Evolutionary conservation across 148 eudicot species (phyloP), one percentile per base, ranked within the genome.

Genomic region (Arctostaphylos glauca): DNA sequence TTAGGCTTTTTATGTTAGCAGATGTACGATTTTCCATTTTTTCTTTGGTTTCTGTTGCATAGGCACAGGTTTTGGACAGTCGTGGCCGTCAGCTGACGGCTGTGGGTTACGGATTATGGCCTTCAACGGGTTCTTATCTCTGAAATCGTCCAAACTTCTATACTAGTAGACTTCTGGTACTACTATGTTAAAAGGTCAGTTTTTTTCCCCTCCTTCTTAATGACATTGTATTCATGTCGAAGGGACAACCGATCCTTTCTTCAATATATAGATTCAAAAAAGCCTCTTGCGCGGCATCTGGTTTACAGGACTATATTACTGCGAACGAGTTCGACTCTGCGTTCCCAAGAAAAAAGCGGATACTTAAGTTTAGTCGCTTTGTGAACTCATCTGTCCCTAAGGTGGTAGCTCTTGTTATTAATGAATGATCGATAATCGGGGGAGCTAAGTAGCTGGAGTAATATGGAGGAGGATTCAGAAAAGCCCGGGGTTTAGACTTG

Each of bases 101-200:
- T 70, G 70, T 93, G 84, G 98, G 98, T 80, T 90, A 92, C 48
- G 97, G 98, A 21, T 84, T 96, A 52, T 94, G 98, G 98, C 98
- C 96, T 76, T 89, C 97, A 2, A 92, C 92, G 89, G 60, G 98
- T 96, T 94, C 84, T 96, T 94, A 83, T 96, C 94, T 44, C 91
- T 96, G 47, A 88, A 94, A 91, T 93, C 98, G 98, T 96, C 4
- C 10, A 59, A 53, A 53, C 38, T 31, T 31, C 1, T 1, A 31
- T 31, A 31, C 38, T 31, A 31, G 12, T 41, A 19, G 98, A 96
- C 79, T 96, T 96, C 79, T 96, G 98, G 85, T 96, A 96, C 84
- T 96, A 96, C 84, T 96, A 96, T 44, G 92, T 96, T 47, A 88
- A 94, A 91, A 94, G 99, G 98, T 96, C 6, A 10, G 59, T 60